These are phyloP conservation scores for Chenopodium suecicum DNA, from an alignment of 148 eudicot species.

Conservation along the genomic window DNA sequence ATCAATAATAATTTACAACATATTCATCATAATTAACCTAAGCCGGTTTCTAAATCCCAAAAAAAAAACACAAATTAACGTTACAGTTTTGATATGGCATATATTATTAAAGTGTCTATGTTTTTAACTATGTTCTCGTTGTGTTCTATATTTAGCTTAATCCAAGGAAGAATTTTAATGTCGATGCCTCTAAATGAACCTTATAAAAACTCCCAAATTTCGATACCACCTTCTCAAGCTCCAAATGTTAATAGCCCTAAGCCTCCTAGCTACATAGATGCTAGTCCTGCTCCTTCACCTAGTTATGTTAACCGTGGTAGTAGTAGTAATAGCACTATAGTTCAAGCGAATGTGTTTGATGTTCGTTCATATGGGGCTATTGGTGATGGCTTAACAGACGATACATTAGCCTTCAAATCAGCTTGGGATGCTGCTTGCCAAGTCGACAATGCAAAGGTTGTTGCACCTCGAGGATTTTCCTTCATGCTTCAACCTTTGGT, in stretches of 20 bases:
- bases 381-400: constrained; percentile 77
- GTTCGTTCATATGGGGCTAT: constrained; percentile 73
- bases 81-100: constrained; percentile 8
- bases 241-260: constrained; percentile 31
- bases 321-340: background rate
- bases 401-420: constrained; percentile 66
- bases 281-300: constrained; percentile 21
- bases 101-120: background rate
- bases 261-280: background rate
- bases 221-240: constrained; percentile 49
- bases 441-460: constrained; percentile 41
- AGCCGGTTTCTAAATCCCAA: background rate
- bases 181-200: constrained; percentile 16
- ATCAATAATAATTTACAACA: constrained; percentile 5
- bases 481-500: constrained; percentile 75
- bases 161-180: constrained; percentile 34
- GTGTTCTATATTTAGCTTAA: constrained; percentile 26
- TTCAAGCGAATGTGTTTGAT: constrained; percentile 25
- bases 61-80: background rate
- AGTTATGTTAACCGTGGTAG: background rate
- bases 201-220: constrained; percentile 35
- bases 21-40: background rate
- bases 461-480: constrained; percentile 49
- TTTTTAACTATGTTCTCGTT: constrained; percentile 11
- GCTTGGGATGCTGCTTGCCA: constrained; percentile 90